Base-by-base conservation (phyloP, 2,329 filamentous ascomycete genomes). In the Fusarium tanahbumbuense region DNA sequence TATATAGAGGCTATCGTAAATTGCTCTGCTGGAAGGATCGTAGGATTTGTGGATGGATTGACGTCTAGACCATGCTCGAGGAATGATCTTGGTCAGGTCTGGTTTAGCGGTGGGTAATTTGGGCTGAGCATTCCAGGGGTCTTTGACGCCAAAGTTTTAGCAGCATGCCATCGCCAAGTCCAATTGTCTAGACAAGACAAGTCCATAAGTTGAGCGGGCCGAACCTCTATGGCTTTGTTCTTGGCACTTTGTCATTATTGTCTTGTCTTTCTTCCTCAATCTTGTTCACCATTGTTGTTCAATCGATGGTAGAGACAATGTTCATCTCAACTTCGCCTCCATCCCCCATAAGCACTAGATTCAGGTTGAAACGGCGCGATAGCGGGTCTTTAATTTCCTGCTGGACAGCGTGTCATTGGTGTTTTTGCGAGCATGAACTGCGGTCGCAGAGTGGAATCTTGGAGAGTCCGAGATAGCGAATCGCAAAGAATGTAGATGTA, bases 41-140 rank as follows among this genome's bases (percentile, higher is more conserved):
- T 13, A 34, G 49, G 44, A 72, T 64, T 66, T 8, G 40, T 18
- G 50, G 49, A 27, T 32, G 22, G 59, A 37, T 28, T 30, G 28
- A 28, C 34, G 25, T 63, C 65, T 56, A 63, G 68, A 72, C 40
- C 42, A 8, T n/a, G 40, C 27, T 42, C 40, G 47, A 58, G 68
- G 64, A 71, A 69, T 71, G 68, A 37, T 10, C 55, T 28, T 20
- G 6, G 44, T 54, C 56, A 48, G 45, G 42, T 47, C 53, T 49
- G 59, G 60, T 13, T 42, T 66, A 54, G 67, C 20, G 56, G 48
- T 52, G 42, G 40, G 22, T 32, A 37, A 56, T 47, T 13, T 4
- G 23, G 60, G n/a, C 48, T 52, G 41, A 45, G 40, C 68, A 71
- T 71, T 64, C 54, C 57, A 53, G 45, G 56, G 46, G 44, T 37